Evolutionary conservation across 345 rosid genomes (phyloP), one percentile per base, ranked within the genome.

Genomic region (Melaleuca quinquenervia): DNA sequence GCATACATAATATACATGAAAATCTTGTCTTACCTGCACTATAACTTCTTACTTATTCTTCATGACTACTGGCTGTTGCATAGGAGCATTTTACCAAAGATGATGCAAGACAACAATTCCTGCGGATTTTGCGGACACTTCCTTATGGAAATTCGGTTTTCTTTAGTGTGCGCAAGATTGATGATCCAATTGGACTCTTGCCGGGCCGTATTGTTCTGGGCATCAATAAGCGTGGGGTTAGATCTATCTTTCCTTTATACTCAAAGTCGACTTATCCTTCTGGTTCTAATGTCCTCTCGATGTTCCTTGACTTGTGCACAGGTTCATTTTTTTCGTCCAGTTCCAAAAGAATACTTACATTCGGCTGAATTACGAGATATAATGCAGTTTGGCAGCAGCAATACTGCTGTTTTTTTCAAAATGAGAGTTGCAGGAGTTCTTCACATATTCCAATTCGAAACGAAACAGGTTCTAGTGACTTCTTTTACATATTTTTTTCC

Each of bases 371-470:
- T 97, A 84, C 92, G 99, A 90, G 99, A 97, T 90, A 97, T 97
- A 89, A 97, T 97, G 98, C 98, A 96, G 89, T 97, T 97, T 91
- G 99, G 99, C 45, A 97, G 99, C 78, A 97, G 98, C 93, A 96
- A 97, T 87, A 94, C 96, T 86, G 99, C 98, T 87, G 98, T 97
- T 54, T 97, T 96, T 90, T 97, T 96, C 90, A 96, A 96, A 91
- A 97, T 97, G 99, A 92, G 98, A 90, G 99, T 97, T 84, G 99
- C 99, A 62, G 99, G 98, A 85, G 98, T 96, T 88, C 98, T 97
- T 89, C 98, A 97, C 89, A 94, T 96, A 85, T 96, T 97, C 88
- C 98, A 97, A 88, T 97, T 97, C 86, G 99, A 97, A 91, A 95
- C 99, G 26, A 97, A 96, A 91, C 99, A 97, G 99, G 99, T 97